A percentile compares a stretch with the other conserved stretches of the same genome.
phyloP scores from a whole-genome alignment of 345 rosid species.

The Viola odorata region DNA sequence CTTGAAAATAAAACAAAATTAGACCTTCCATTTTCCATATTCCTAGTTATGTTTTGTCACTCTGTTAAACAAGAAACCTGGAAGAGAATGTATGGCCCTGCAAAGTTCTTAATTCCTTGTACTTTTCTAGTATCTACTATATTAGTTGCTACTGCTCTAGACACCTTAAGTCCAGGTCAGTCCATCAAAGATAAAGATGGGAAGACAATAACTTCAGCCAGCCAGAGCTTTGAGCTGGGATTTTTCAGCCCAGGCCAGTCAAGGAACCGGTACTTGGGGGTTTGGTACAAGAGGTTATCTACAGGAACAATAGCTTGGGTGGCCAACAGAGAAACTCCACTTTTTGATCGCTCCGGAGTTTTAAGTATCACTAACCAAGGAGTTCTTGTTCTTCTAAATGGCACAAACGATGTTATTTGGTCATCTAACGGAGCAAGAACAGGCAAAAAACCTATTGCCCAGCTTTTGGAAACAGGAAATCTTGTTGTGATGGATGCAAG shows the following conservation, averaged over 20 bases:
- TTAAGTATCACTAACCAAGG: neutral
- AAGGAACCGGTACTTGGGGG: conserved; percentile 3
- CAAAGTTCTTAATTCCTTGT: neutral
- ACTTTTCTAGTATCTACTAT: neutral
- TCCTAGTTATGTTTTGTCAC: neutral
- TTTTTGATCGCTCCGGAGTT: neutral
- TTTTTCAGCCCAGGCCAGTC: conserved; percentile 6
- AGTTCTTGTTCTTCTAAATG: neutral
- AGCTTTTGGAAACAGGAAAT: neutral
- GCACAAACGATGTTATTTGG: neutral
- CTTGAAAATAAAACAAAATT: too few relatives aligned
- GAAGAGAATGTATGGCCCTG: neutral
- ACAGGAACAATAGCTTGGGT: neutral
- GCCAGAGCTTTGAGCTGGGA: neutral
- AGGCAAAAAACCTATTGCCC: neutral
- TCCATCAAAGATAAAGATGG: neutral
- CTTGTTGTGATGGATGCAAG: neutral
- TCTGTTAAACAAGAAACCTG: neutral
- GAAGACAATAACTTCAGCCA: neutral
- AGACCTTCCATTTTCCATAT: neutral
- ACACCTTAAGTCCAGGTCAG: conserved; percentile 2
- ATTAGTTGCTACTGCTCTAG: neutral
- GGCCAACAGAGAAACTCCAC: conserved; percentile 1
- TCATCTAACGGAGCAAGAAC: neutral
- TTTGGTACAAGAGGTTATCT: neutral